Evolutionary conservation across 495 filamentous ascomycete genomes (phyloP).

Genomic region (Clavariopsis aquatica): DNA sequence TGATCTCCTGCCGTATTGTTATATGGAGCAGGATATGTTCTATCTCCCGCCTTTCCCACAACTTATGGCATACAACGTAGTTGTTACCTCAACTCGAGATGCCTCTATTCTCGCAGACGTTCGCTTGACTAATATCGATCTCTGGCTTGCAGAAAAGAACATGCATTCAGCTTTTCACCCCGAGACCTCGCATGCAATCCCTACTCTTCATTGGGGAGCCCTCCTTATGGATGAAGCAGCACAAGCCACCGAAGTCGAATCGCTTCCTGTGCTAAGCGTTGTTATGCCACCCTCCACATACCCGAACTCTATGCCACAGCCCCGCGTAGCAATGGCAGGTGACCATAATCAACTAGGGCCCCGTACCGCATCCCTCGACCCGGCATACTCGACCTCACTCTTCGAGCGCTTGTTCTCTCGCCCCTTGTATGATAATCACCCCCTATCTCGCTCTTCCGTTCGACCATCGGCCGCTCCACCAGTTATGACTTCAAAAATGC

Average conservation of each 20-base stretch:
- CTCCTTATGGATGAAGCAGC: conserved; percentile 61
- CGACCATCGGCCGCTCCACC: conserved; percentile 27
- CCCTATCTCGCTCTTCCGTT: conserved; percentile 45
- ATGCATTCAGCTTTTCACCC: conserved; percentile 40
- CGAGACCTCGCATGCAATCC: conserved; percentile 6
- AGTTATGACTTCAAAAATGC: conserved; percentile 34
- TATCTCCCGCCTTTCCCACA: conserved; percentile 51
- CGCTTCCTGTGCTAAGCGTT: conserved; percentile 52
- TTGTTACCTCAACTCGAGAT: conserved; percentile 56
- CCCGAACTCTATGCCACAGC: conserved; percentile 35
- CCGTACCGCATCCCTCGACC: conserved; percentile 47
- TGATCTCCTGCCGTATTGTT: conserved; percentile 52
- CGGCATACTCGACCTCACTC: conserved; percentile 51
- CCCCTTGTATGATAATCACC: conserved; percentile 53
- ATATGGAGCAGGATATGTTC: conserved; percentile 51
- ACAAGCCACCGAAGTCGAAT: conserved; percentile 58
- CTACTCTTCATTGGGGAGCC: conserved; percentile 54
- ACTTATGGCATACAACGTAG: conserved; percentile 54
- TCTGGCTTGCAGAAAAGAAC: conserved; percentile 41
- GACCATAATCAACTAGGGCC: conserved; percentile 59
- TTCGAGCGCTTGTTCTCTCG: conserved; percentile 55
- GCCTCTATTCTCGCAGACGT: conserved; percentile 54
- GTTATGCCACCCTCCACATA: conserved; percentile 52
- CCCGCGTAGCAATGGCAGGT: conserved; percentile 58
- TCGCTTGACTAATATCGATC: conserved; percentile 53